phyloP scores from a whole-genome alignment of 2,329 filamentous ascomycete species.

The Albifimbria verrucaria region DNA sequence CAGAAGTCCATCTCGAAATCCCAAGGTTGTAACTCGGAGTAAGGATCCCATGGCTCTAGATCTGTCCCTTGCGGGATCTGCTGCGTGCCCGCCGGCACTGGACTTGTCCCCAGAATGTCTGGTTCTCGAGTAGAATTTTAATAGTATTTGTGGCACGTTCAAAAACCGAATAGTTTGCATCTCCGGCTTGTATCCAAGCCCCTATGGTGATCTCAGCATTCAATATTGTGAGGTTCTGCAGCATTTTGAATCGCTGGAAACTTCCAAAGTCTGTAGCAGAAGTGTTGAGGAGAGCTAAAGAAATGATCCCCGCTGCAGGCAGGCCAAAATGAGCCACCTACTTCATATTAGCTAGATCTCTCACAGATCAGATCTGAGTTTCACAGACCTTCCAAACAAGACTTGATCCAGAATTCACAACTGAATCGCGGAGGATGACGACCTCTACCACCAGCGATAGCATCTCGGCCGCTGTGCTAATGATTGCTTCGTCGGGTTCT shows the following conservation, averaged over 20 bases:
- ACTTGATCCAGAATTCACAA: slow-evolving; percentile 11
- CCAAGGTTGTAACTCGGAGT: slow-evolving; percentile 10
- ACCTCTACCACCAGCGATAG: slow-evolving; percentile 10
- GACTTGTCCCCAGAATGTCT: slow-evolving; percentile 3
- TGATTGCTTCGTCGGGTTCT: slow-evolving; percentile 6
- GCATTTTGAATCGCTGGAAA: slow-evolving; percentile 5
- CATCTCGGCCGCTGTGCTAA: slow-evolving; percentile 10
- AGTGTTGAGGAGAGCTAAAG: slow-evolving; percentile 8
- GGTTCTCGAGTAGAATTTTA: slow-evolving; percentile 10
- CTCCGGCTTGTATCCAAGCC: slow-evolving; percentile 9
- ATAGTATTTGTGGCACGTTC: slow-evolving; percentile 12
- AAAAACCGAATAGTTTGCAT: slow-evolving; percentile 15
- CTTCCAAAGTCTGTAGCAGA: neutral
- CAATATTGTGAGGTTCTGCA: slow-evolving; percentile 12
- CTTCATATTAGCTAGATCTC: neutral
- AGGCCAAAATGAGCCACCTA: slow-evolving; percentile 13
- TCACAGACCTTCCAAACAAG: slow-evolving; percentile 14
- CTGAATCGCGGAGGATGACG: slow-evolving; percentile 10
- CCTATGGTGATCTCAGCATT: slow-evolving; percentile 11
- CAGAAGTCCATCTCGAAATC: slow-evolving; percentile 17
- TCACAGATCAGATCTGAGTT: neutral
- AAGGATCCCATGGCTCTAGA: slow-evolving; percentile 9
- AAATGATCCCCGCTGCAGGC: slow-evolving; percentile 11
- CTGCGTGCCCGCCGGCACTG: neutral
- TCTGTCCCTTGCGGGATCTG: neutral